A percentile compares a stretch with the other conserved stretches of the same genome.
These are phyloP conservation scores for Alternaria conjuncta DNA, from an alignment of 2,329 filamentous ascomycete genomes.

Conservation along the genomic window DNA sequence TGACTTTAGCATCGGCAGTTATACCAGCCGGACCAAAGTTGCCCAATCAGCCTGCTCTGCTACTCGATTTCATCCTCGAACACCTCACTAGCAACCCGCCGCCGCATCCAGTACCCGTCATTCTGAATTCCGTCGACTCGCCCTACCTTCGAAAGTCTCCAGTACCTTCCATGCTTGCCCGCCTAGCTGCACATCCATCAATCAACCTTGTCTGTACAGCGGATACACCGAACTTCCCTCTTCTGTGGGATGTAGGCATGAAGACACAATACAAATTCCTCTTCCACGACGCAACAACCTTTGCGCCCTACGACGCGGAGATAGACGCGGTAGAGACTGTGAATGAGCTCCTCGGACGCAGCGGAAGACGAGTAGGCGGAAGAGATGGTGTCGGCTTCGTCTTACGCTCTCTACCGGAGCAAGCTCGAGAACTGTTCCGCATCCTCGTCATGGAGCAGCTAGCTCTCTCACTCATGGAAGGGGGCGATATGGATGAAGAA, in stretches of 20 bases:
- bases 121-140: conserved; percentile 89
- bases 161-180: conserved; percentile 75
- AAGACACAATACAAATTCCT: conserved; percentile 83
- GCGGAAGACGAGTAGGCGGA: conserved; percentile 79
- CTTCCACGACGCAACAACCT: conserved; percentile 95
- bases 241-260: conserved; percentile 90
- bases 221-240: conserved; percentile 84
- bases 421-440: conserved; percentile 85
- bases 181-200: conserved; percentile 74
- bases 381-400: conserved; percentile 93
- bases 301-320: conserved; percentile 74
- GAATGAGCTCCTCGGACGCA: conserved; percentile 82
- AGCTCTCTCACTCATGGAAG: conserved; percentile 64
- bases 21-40: conserved; percentile 59
- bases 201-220: conserved; percentile 80
- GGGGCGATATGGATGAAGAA: conserved; percentile 33
- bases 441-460: conserved; percentile 86
- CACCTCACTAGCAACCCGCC: conserved; percentile 60
- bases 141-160: conserved; percentile 73
- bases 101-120: conserved; percentile 62
- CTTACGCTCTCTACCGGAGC: conserved; percentile 86
- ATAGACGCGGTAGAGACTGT: conserved; percentile 89
- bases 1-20: conserved; percentile 70
- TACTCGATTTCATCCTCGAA: conserved; percentile 70
- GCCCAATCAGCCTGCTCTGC: conserved; percentile 70